Base-by-base conservation (phyloP, 2,329 filamentous ascomycete species). In the Lecanicillium sp. region DNA sequence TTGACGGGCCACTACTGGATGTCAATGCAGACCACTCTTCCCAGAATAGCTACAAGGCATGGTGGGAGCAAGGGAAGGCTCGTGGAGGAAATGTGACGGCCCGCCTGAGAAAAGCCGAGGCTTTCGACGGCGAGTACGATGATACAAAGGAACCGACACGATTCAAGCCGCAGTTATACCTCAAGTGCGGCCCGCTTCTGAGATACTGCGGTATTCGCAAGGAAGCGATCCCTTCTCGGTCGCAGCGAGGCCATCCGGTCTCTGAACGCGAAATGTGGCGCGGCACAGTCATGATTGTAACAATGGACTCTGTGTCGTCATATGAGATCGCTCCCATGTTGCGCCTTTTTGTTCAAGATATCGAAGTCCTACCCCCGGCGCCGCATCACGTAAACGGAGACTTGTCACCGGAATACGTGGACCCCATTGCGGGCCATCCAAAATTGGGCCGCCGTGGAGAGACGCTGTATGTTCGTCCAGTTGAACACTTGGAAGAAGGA, bases 261-360 rank as follows among this genome's bases (percentile, higher is more conserved):
- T 46, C 60, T 0, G 83, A 88, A 36, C 78, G 81, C 44, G 88
- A 95, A 58, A 82, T 91, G 17, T 98, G 93, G 93, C 81, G 90
- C 63, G 93, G 93, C 5, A 94, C 83, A 51, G 77, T 97, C 49
- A 90, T 98, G 88, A 95, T 98, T 58, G 90, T 98, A 19, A 97
- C 93, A 0, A 77, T 83, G 44, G 91, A 98, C 60, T 77, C 80
- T 2, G 79, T 85, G 33, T 97, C 91, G 2, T 86, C 85, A 1
- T 95, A 96, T 60, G 79, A 83, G 37, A 83, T 88, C 40, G 78
- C 78, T 0, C 93, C 93, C 4, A 87, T 78, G 0, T 70, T 98
- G 54, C 79, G 90, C 36, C 67, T 98, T 4, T 98, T 97, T 63
- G 82, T 85, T 6, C 90, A 96, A 60, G 86, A 89, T 1, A 85